Evolutionary conservation across 106 monocot species (phyloP), one percentile per base, ranked within the genome.

Genomic region (Amphibolis antarctica): DNA sequence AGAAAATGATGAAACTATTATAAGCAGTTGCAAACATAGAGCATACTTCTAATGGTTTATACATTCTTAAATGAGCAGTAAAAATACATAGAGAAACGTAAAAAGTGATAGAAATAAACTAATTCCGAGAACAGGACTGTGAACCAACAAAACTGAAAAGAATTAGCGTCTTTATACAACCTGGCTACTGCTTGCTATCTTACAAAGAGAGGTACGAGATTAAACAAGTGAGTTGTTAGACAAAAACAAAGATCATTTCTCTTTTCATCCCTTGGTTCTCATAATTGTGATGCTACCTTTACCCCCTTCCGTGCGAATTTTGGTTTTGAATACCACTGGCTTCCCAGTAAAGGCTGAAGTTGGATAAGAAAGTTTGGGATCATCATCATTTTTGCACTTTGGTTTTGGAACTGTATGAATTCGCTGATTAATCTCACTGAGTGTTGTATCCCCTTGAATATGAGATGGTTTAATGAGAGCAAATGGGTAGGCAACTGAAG

Each of bases 251-350:
- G 15, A 19, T 28, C 27, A 10, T 55, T 25, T 56, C 10, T 19
- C 56, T 28, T 19, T 36, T 88, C 81, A 93, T 29, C 88, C 88
- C 65, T 77, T 88, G 45, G 92, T 93, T 74, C 88, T 85, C 69
- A 79, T 64, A 49, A 93, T 93, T 30, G 84, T 93, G 59, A 93
- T 85, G 78, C 92, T 85, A 20, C 92, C 92, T 68, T 79, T 93
- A 4, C 92, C 92, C 22, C 92, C 88, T 72, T 87, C 82, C 13
- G 92, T 92, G 30, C 65, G 77, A 63, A 92, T 84, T 61, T 84
- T 86, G 10, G 83, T 92, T 62, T 86, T 82, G 44, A 66, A 77
- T 53, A 92, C 81, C 5, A 92, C 86, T 21, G 92, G 92, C 66
- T 92, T 92, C 13, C 92, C 92, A 48, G 92, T 78, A 64, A 86